Conservation (phyloP, 2,329 filamentous ascomycete genomes). For the Xylaria multiplex region DNA sequence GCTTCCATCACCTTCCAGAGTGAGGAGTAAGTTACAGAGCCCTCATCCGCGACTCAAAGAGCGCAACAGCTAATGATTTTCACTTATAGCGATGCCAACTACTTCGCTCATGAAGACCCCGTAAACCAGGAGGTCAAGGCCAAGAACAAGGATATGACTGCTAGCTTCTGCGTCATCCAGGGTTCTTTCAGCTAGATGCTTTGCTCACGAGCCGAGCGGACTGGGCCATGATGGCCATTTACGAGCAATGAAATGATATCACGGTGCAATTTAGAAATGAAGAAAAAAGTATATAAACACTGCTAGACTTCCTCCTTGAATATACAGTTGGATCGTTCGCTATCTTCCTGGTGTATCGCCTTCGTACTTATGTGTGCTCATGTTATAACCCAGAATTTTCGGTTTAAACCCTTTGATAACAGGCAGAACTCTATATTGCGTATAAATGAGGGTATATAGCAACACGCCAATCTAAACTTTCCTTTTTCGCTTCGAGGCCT, state of each 20-base stretch:
- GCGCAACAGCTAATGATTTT: background rate
- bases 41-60: background rate
- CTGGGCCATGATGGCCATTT: conserved; percentile 13
- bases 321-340: conserved; percentile 16
- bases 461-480: background rate
- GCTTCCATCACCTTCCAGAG: conserved; percentile 34
- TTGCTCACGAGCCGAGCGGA: background rate
- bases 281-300: conserved; percentile 10
- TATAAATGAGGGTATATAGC: background rate
- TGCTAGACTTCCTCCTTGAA: conserved; percentile 18
- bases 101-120: conserved; percentile 35
- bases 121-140: conserved; percentile 33
- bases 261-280: background rate
- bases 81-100: conserved; percentile 33
- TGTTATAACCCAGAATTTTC: background rate
- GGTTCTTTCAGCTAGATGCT: conserved; percentile 29
- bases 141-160: conserved; percentile 25
- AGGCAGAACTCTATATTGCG: background rate
- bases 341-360: background rate
- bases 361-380: background rate
- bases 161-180: conserved; percentile 29
- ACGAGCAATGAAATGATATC: conserved; percentile 28
- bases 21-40: conserved; percentile 29
- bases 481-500: too few species aligned
- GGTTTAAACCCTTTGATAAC: background rate